phyloP scores from a whole-genome alignment of 345 rosid species.

The Lepidium sativum region DNA sequence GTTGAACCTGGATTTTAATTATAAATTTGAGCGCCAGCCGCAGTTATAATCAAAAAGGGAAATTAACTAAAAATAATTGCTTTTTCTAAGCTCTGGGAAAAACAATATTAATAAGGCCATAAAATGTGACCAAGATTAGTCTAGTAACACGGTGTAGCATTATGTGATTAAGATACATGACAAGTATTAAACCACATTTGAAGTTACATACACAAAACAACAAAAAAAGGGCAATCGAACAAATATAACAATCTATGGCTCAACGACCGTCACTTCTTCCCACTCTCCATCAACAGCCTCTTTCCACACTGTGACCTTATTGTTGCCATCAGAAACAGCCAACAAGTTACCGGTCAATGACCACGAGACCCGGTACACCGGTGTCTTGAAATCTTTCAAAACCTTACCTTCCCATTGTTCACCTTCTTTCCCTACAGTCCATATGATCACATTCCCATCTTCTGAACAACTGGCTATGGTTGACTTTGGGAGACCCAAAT shows the following conservation, averaged over 20 bases:
- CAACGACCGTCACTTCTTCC: constrained; percentile 48
- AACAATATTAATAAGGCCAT: too few relatives aligned
- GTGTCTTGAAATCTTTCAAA: constrained; percentile 53
- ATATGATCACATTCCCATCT: constrained; percentile 53
- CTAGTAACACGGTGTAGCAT: too few relatives aligned
- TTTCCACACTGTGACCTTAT: constrained; percentile 51
- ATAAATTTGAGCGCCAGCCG: neutral
- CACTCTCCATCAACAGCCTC: constrained; percentile 55
- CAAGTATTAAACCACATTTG: constrained; percentile 3
- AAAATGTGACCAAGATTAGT: too few relatives aligned
- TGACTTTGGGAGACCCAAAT: constrained; percentile 55
- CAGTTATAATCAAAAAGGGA: neutral
- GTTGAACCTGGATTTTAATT: neutral
- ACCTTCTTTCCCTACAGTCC: constrained; percentile 52
- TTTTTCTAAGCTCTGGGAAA: too few relatives aligned
- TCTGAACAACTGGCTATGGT: constrained; percentile 60
- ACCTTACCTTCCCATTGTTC: constrained; percentile 54
- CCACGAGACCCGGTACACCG: constrained; percentile 59
- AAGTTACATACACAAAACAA: neutral
- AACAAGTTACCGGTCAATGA: constrained; percentile 52
- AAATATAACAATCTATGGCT: constrained; percentile 24
- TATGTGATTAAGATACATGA: neutral
- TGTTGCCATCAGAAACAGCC: constrained; percentile 53
- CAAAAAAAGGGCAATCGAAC: neutral
- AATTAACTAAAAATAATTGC: neutral